Base-by-base conservation (phyloP, 2,329 filamentous ascomycete genomes). In the Orbilia brochopaga region DNA sequence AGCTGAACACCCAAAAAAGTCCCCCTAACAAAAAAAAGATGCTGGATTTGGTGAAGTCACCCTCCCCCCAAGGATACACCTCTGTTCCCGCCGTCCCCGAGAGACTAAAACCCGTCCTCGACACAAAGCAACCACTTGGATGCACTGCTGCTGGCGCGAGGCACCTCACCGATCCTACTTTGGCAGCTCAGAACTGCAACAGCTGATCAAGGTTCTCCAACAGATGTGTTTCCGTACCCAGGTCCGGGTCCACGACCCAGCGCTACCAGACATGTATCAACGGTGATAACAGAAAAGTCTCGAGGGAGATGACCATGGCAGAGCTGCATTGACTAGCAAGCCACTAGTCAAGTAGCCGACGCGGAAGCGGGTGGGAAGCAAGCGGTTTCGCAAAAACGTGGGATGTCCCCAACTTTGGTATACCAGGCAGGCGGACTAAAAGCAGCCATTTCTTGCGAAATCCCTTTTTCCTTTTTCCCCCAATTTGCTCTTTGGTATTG, bases 321-420 rank as follows among this genome's bases (percentile, higher is more conserved):
- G 40, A 70, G 50, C 58, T 54, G 27, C 27, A 32, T 32, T 32
- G 64, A 53, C 59, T 59, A 59, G 48, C 17, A 70, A 70, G 66
- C 66, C 58, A 63, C 59, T 63, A 60, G 59, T 64, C 66, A 70
- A 70, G 52, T 64, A 70, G 48, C 66, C 59, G 66, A 64, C 66
- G 66, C 66, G 66, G 66, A 64, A 70, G 54, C 66, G 66, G 66
- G 66, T 69, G 58, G 32, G 52, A 67, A 67, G 55, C 63, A 67
- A 61, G 63, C 63, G 51, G 63, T 67, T 67, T 69, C 57, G 64
- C 64, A 61, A 56, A 69, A 70, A 70, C 66, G 66, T 70, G 66
- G 66, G 66, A 70, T 70, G 66, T 56, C 66, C 66, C 59, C 57
- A 63, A 15, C 57, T 19, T 51, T 23, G 35, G n/a, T 51, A 40